These are phyloP conservation scores for Fonsecaea nubica DNA, from an alignment of 2,329 filamentous ascomycete genomes.

Conservation along the genomic window DNA sequence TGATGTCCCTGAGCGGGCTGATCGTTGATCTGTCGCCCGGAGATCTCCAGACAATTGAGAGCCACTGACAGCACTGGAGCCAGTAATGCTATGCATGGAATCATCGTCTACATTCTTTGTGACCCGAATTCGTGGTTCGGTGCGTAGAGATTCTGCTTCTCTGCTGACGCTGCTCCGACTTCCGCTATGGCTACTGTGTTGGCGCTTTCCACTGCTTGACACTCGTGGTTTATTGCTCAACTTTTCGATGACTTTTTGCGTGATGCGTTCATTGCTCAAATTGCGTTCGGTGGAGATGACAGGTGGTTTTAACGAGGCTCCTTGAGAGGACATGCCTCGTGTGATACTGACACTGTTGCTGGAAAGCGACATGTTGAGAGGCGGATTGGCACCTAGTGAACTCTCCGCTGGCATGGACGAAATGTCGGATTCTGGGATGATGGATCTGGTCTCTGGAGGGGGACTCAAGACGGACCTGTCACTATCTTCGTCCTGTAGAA, in stretches of 20 bases:
- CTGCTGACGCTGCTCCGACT: slow-evolving; percentile 51
- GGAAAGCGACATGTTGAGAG: slow-evolving; percentile 42
- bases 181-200: slow-evolving; percentile 52
- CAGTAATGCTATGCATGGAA: slow-evolving; percentile 58
- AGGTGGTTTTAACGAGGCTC: slow-evolving; percentile 64
- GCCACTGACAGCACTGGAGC: slow-evolving; percentile 65
- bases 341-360: slow-evolving; percentile 52
- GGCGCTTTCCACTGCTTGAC: slow-evolving; percentile 50
- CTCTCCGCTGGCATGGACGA: slow-evolving; percentile 80
- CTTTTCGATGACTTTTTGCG: slow-evolving; percentile 73
- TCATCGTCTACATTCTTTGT: slow-evolving; percentile 62
- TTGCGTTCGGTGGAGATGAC: slow-evolving; percentile 66
- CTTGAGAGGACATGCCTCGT: slow-evolving; percentile 45
- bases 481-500: slow-evolving; percentile 71
- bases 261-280: slow-evolving; percentile 70
- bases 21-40: slow-evolving; percentile 63
- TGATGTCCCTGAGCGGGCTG: slow-evolving; percentile 64
- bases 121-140: slow-evolving; percentile 55
- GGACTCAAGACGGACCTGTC: slow-evolving; percentile 69
- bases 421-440: slow-evolving; percentile 78
- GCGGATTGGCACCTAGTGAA: slow-evolving; percentile 64
- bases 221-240: slow-evolving; percentile 59
- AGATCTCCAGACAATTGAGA: slow-evolving; percentile 60
- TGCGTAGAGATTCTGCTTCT: slow-evolving; percentile 49
- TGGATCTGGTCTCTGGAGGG: slow-evolving; percentile 68